phyloP scores from a whole-genome alignment of 768 basidiomycete genomes.

The Auricularia auricula-judae region DNA sequence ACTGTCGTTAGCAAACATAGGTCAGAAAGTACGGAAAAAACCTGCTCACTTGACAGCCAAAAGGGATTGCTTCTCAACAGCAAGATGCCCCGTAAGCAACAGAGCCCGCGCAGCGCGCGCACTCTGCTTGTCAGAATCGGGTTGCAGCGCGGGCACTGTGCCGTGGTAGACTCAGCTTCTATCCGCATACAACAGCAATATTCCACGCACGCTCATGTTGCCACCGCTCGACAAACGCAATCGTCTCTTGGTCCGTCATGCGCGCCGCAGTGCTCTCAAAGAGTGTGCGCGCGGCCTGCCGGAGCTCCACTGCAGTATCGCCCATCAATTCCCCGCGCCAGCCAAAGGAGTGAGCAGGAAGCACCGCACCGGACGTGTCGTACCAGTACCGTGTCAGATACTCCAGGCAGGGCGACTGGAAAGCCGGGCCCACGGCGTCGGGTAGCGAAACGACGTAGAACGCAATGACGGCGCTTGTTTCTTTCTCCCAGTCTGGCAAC shows the following conservation, averaged over 20 bases:
- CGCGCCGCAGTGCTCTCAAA: constrained; percentile 67
- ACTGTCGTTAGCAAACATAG: constrained; percentile 1
- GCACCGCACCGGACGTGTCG: constrained; percentile 50
- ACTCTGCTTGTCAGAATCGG: constrained; percentile 48
- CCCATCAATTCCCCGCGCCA: not conserved
- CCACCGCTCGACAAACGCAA: constrained; percentile 47
- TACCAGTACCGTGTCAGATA: constrained; percentile 71
- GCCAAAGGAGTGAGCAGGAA: not conserved
- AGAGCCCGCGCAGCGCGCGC: constrained; percentile 55
- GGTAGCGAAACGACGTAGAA: constrained; percentile 73
- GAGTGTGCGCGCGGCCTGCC: constrained; percentile 62
- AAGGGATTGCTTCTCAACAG: constrained; percentile 66
- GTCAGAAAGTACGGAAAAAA: not conserved
- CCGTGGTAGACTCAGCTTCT: not conserved
- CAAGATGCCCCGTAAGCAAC: constrained; percentile 73
- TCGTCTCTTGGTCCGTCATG: constrained; percentile 58
- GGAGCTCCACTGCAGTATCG: constrained; percentile 47
- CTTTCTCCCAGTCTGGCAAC: constrained; percentile 50
- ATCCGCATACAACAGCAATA: too few species aligned
- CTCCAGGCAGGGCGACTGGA: constrained; percentile 57
- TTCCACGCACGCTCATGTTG: constrained; percentile 48
- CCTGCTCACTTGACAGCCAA: constrained; percentile 54
- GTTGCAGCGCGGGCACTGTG: constrained; percentile 52
- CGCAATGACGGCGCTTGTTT: constrained; percentile 60
- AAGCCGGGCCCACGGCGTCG: constrained; percentile 45